These are phyloP conservation scores for Saccharomyces kudriavzevii DNA, from an alignment of 805 yeast genomes.

Conservation along the genomic window DNA sequence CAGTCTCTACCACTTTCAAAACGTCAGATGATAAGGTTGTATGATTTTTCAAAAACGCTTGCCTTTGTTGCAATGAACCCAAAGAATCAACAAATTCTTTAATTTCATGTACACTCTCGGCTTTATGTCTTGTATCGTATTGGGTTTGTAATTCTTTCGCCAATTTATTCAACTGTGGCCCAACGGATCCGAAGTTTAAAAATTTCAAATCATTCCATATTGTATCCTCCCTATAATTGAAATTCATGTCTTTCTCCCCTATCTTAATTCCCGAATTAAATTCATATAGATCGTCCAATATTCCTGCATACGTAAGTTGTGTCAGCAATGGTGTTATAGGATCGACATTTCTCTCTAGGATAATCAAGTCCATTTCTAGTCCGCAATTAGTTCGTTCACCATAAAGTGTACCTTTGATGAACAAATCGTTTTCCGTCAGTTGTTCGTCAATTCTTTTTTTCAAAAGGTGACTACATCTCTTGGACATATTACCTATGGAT, in stretches of 20 bases:
- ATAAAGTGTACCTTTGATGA: slow-evolving; percentile 25
- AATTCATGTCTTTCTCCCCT: slow-evolving; percentile 16
- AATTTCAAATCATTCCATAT: slow-evolving; percentile 43
- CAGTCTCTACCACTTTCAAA: slow-evolving; percentile 37
- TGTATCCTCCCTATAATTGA: slow-evolving; percentile 20
- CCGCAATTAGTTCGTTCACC: slow-evolving; percentile 33
- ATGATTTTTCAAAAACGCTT: slow-evolving; percentile 62
- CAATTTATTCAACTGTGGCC: slow-evolving; percentile 56
- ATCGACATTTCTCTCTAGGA: slow-evolving; percentile 74
- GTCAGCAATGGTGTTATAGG: slow-evolving; percentile 59
- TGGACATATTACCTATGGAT: slow-evolving; percentile 22
- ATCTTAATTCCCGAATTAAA: slow-evolving; percentile 36
- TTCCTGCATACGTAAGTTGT: slow-evolving; percentile 76
- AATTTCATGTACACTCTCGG: slow-evolving; percentile 55
- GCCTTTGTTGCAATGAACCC: slow-evolving; percentile 56
- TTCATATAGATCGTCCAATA: slow-evolving; percentile 64
- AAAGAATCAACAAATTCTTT: slow-evolving; percentile 64
- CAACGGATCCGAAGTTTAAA: slow-evolving; percentile 73
- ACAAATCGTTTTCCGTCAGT: slow-evolving; percentile 11
- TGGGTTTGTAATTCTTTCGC: slow-evolving; percentile 67
- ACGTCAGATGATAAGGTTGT: slow-evolving; percentile 66
- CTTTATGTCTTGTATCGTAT: slow-evolving; percentile 51
- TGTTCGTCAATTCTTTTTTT: slow-evolving; percentile 11
- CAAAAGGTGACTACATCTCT: slow-evolving; percentile 12
- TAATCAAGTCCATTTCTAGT: slow-evolving; percentile 60